Conservation (phyloP, 225 moss, liverwort and hornwort genomes). For the Antitrichia curtipendula region DNA sequence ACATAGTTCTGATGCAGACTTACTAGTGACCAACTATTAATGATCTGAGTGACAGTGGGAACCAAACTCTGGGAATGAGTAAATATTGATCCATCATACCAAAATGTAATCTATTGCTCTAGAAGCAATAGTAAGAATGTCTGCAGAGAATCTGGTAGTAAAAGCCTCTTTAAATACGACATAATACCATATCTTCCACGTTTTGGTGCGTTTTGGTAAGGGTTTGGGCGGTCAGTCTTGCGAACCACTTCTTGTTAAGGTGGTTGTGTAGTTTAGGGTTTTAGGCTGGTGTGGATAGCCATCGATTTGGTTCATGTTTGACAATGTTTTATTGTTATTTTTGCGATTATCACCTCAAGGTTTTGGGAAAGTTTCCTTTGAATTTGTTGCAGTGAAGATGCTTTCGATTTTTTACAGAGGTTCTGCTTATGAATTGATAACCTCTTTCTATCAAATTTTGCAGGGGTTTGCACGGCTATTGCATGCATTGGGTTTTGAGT, state of each 20-base stretch:
- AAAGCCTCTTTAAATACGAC: no score
- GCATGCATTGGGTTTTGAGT: neutral
- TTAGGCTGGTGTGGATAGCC: neutral
- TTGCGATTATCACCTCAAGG: neutral
- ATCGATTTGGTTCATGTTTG: neutral
- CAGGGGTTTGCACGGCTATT: constrained; percentile 7
- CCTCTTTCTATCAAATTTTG: neutral
- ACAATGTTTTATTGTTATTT: neutral
- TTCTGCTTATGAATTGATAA: neutral
- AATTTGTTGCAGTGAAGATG: neutral
- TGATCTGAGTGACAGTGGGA: no score
- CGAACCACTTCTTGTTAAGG: neutral
- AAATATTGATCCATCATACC: no score
- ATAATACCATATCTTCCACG: no score
- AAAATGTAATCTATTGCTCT: no score
- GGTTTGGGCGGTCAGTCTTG: no score
- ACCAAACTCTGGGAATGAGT: no score
- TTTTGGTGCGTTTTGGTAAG: no score
- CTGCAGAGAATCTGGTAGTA: no score
- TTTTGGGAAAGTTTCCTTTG: neutral
- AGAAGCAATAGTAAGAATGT: no score
- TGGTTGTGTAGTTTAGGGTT: neutral
- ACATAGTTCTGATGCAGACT: no score
- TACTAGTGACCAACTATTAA: no score
- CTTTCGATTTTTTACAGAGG: neutral